Conservation (phyloP, 768 basidiomycete species). For the Clathrus columnatus region DNA sequence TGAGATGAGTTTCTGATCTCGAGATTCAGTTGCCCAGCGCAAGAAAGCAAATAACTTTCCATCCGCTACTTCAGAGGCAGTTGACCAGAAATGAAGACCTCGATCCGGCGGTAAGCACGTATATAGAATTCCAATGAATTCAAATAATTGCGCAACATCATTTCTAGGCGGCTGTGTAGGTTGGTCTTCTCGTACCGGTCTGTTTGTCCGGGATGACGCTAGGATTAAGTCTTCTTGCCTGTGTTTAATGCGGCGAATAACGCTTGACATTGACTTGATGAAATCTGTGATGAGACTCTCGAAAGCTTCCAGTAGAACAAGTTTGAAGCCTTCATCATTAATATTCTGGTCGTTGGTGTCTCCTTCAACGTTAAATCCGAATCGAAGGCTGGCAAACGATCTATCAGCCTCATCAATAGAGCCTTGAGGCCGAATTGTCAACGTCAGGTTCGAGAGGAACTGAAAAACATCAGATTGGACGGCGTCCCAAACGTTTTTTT, state of each 20-base stretch:
- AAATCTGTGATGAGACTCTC: constrained; percentile 49
- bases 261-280: constrained; percentile 22
- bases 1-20: constrained; percentile 64
- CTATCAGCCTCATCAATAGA: constrained; percentile 28
- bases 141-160: constrained; percentile 78
- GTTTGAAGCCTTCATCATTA: constrained; percentile 41
- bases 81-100: constrained; percentile 82
- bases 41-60: constrained; percentile 68
- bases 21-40: constrained; percentile 79
- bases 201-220: constrained; percentile 55
- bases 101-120: constrained; percentile 62
- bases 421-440: constrained; percentile 41
- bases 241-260: constrained; percentile 55
- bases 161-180: constrained; percentile 49
- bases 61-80: constrained; percentile 52
- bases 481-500: constrained; percentile 73
- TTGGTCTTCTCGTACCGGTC: constrained; percentile 29
- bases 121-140: constrained; percentile 77
- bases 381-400: constrained; percentile 14
- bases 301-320: constrained; percentile 49
- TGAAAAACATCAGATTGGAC: constrained; percentile 77
- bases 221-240: constrained; percentile 78
- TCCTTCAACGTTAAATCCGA: constrained; percentile 5
- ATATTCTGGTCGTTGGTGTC: constrained; percentile 26
- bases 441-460: constrained; percentile 56